Evolutionary conservation across 2,329 filamentous ascomycete species (phyloP).

Genomic region (Colletotrichum sp.): DNA sequence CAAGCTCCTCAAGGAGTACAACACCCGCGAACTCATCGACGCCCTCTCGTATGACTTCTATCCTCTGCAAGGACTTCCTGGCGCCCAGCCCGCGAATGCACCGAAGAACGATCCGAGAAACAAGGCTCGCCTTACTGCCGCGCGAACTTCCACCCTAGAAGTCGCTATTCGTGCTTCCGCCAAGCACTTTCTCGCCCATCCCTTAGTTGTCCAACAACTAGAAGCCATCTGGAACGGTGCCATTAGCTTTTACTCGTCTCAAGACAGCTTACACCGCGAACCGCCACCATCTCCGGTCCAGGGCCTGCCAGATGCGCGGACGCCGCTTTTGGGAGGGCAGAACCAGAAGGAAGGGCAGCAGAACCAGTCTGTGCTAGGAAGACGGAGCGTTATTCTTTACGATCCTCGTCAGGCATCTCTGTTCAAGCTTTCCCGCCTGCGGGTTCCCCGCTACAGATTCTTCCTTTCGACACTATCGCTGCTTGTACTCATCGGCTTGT

Average conservation of each 20-base stretch:
- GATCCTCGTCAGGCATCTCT: conserved; percentile 88
- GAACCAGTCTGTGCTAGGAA: conserved; percentile 42
- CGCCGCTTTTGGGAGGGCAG: conserved; percentile 53
- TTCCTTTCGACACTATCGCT: conserved; percentile 89
- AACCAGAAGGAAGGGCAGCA: conserved; percentile 31
- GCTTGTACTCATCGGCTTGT: conserved; percentile 82
- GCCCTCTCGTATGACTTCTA: conserved; percentile 95
- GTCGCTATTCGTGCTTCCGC: conserved; percentile 91
- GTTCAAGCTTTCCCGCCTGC: conserved; percentile 87
- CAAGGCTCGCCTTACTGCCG: conserved; percentile 60
- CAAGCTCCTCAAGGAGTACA: conserved; percentile 87
- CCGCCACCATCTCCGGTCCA: conserved; percentile 33
- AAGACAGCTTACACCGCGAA: conserved; percentile 80
- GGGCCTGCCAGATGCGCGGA: conserved; percentile 47
- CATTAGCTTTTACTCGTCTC: conserved; percentile 90
- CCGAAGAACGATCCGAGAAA: conserved; percentile 39
- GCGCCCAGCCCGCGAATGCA: conserved; percentile 41
- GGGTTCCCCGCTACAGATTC: conserved; percentile 90
- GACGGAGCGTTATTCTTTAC: conserved; percentile 84
- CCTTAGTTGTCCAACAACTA: conserved; percentile 90
- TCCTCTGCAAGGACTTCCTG: conserved; percentile 80
- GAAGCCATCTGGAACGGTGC: conserved; percentile 97
- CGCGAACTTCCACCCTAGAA: conserved; percentile 87
- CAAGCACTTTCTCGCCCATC: conserved; percentile 90
- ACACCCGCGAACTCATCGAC: conserved; percentile 88